Conservation (phyloP, 2,329 filamentous ascomycete genomes). For the Rhynchosporium agropyri region DNA sequence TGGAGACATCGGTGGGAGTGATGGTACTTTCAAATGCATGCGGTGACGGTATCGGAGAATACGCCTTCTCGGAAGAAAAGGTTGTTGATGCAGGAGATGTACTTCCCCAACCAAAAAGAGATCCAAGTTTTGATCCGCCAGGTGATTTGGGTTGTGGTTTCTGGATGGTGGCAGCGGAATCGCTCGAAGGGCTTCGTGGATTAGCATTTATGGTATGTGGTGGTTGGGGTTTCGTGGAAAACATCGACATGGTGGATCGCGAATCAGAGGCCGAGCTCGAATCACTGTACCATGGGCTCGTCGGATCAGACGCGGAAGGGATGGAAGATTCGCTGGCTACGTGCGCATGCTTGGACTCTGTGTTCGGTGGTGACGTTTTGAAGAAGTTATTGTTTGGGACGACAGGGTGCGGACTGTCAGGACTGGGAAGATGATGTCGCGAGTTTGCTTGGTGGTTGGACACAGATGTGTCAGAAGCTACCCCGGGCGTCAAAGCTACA, state of each 20-base stretch:
- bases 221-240: constrained; percentile 41
- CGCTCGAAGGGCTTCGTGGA: constrained; percentile 35
- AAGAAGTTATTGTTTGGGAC: constrained; percentile 31
- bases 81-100: constrained; percentile 60
- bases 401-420: constrained; percentile 34
- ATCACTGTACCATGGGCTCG: constrained; percentile 38
- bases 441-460: constrained; percentile 26
- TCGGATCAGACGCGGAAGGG: constrained; percentile 38
- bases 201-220: constrained; percentile 37
- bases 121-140: constrained; percentile 56
- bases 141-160: constrained; percentile 51
- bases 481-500: constrained; percentile 31
- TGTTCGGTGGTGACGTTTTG: constrained; percentile 16
- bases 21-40: constrained; percentile 45
- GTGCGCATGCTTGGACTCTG: constrained; percentile 38
- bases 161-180: constrained; percentile 37
- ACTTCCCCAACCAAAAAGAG: constrained; percentile 67
- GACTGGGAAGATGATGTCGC: constrained; percentile 25
- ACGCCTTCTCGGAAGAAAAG: constrained; percentile 60
- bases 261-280: constrained; percentile 35
- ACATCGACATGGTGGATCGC: constrained; percentile 42
- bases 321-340: constrained; percentile 38
- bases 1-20: constrained; percentile 34
- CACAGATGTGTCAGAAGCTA: constrained; percentile 27
- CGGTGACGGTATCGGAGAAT: constrained; percentile 61